Conservation (phyloP, 1,284 basidiomycete genomes). For the Sporisorium sorghi region DNA sequence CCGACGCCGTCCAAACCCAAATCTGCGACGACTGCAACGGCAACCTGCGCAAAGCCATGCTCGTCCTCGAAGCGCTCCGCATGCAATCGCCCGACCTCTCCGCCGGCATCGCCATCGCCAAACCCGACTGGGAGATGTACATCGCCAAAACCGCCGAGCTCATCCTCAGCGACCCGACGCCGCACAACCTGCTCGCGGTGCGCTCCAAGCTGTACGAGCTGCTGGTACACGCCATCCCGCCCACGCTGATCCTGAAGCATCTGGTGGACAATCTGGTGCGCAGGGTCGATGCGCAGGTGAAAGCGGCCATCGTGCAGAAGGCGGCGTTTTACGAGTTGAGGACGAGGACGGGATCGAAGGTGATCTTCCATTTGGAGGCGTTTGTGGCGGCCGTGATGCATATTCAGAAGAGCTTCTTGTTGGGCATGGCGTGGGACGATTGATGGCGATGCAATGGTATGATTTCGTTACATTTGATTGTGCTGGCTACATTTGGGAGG, state of each 20-base stretch:
- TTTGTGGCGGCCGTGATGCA: slow-evolving; percentile 68
- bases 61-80: slow-evolving; percentile 93
- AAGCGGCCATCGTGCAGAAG: slow-evolving; percentile 60
- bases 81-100: slow-evolving; percentile 73
- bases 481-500: background rate
- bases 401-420: slow-evolving; percentile 62
- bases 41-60: slow-evolving; percentile 92
- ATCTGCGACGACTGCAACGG: slow-evolving; percentile 86
- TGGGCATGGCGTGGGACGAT: slow-evolving; percentile 56
- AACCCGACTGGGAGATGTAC: slow-evolving; percentile 99
- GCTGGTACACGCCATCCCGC: slow-evolving; percentile 96
- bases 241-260: slow-evolving; percentile 73
- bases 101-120: slow-evolving; percentile 80
- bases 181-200: slow-evolving; percentile 89
- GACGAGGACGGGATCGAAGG: slow-evolving; percentile 61
- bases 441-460: background rate
- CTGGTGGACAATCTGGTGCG: slow-evolving; percentile 83
- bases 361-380: slow-evolving; percentile 68
- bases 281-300: slow-evolving; percentile 77
- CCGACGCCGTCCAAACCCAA: slow-evolving; percentile 78
- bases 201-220: slow-evolving; percentile 94
- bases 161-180: slow-evolving; percentile 92
- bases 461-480: background rate
- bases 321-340: slow-evolving; percentile 82
- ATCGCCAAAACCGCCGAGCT: slow-evolving; percentile 91